Base-by-base conservation (phyloP, 257 asterid genomes). In the Jaltomata sinuosa region DNA sequence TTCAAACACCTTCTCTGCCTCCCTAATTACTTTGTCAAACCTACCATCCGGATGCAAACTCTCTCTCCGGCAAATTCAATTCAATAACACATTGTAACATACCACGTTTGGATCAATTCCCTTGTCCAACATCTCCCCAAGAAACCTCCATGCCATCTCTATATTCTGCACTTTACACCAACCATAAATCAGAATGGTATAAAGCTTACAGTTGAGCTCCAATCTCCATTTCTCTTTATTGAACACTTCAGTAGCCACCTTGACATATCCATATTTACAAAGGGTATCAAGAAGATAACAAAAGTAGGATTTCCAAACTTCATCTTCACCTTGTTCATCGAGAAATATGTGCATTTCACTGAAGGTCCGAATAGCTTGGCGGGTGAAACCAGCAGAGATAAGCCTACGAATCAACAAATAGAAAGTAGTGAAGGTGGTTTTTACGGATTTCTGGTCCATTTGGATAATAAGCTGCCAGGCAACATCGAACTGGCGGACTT, bases 181-280 rank as follows among this genome's bases (percentile, higher is more conserved):
- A 80, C 99, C 99, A 25, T 92, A 94, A 9, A 95, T 92, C 89
- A 95, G 79, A 77, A 95, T 87, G 9, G 97, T 94, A 80, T 95
- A 95, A 61, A 95, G 15, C 84, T 91, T 94, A 1, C 88, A 85
- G 84, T 91, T 89, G n/a, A 86, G 79, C 50, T 92, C 91, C 36
- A 91, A 72, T 83, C 93, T 91, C 79, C 90, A 93, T 71, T 94
- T 96, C 87, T 92, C 95, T 85, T 93, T 94, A 45, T 94, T 93
- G 71, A 94, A 94, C 69, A 94, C 85, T 89, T 93, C 98, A 11
- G 91, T 94, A 2, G 99, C 97, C 71, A 94, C 92, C 86, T 92
- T 93, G 78, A 89, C 97, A 54, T 87, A 91, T n/a, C 99, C 97
- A 62, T 93, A 93, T 91, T 95, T 95, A 84, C 99, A 94, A 27